phyloP scores from a whole-genome alignment of 805 yeast species.

The Saccharomycopsis olivae region DNA sequence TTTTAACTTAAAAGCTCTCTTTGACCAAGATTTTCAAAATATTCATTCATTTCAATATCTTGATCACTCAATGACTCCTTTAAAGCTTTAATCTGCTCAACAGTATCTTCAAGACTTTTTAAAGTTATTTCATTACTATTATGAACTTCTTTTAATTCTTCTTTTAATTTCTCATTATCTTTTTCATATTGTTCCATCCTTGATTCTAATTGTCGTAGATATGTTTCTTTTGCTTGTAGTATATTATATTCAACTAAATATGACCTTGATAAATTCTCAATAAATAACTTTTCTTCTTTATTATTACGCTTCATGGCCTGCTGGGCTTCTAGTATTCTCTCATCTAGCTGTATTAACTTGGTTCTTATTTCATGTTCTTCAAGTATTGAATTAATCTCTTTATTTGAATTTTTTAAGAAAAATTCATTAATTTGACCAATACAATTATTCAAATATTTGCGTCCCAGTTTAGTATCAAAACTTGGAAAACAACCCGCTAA shows the following conservation, averaged over 20 bases:
- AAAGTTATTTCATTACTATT: not conserved
- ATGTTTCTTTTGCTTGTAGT: not conserved
- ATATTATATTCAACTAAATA: slow-evolving; percentile 13
- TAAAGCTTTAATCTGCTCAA: slow-evolving; percentile 2
- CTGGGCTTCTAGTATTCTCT: slow-evolving; percentile 24
- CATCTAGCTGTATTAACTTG: slow-evolving; percentile 25
- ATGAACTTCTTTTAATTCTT: slow-evolving; percentile 3
- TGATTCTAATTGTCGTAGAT: not conserved
- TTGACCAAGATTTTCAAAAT: slow-evolving; percentile 4
- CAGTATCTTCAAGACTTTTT: slow-evolving; percentile 1
- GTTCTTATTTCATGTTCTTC: slow-evolving; percentile 27
- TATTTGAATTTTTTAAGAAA: slow-evolving; percentile 32
- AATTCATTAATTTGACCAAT: slow-evolving; percentile 35
- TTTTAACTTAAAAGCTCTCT: slow-evolving; percentile 5
- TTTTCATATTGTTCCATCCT: not conserved
- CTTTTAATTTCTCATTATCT: slow-evolving; percentile 3
- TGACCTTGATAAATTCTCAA: slow-evolving; percentile 3
- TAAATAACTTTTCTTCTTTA: slow-evolving; percentile 1
- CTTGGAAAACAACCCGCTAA: slow-evolving; percentile 38
- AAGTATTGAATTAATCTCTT: slow-evolving; percentile 39
- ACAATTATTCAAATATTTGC: slow-evolving; percentile 33
- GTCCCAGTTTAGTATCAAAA: slow-evolving; percentile 31
- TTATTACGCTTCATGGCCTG: slow-evolving; percentile 16
- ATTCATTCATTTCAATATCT: not conserved
- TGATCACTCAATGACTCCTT: slow-evolving; percentile 3